Conservation (phyloP, 1,284 basidiomycete species). For the Psilocybe mexicana region DNA sequence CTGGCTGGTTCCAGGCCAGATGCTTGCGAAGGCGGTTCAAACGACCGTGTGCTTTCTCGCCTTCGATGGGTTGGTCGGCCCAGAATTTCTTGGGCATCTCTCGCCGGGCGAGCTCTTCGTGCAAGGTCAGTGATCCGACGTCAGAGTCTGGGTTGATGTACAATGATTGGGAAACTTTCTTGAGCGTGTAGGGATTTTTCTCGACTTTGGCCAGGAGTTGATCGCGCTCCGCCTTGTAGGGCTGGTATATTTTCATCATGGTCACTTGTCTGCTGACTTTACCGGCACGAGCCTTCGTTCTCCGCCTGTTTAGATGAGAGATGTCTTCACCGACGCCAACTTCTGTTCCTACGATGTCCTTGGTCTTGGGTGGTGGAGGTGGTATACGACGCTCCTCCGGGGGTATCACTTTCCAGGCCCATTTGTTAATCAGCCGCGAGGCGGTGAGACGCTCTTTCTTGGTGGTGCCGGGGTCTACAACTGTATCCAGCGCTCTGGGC, state of each 20-base stretch:
- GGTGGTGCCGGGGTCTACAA: conserved; percentile 24
- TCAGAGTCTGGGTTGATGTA: neutral
- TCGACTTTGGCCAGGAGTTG: neutral
- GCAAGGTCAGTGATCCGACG: neutral
- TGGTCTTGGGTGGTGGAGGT: conserved; percentile 17
- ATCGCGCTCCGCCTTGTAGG: conserved; percentile 2
- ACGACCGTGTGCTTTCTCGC: too few relatives aligned
- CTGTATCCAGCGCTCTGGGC: conserved; percentile 30
- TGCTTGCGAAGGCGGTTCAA: too few relatives aligned
- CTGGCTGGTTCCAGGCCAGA: too few relatives aligned
- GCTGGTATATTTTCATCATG: conserved; percentile 25
- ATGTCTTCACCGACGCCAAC: conserved; percentile 56
- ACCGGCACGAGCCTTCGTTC: conserved; percentile 41
- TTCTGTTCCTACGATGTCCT: conserved; percentile 36
- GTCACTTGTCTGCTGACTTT: conserved; percentile 38
- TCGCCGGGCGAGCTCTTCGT: neutral
- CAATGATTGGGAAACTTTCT: neutral
- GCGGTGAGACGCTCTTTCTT: conserved; percentile 16
- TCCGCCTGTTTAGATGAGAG: conserved; percentile 55
- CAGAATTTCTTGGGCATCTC: neutral
- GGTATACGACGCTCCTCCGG: conserved; percentile 13
- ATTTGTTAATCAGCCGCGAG: conserved; percentile 28
- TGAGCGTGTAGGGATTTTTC: neutral
- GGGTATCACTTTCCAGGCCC: conserved; percentile 33
- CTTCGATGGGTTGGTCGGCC: too few relatives aligned